Conservation (phyloP, 192 early-diverging fungal species). For the Coemansia sp. region DNA sequence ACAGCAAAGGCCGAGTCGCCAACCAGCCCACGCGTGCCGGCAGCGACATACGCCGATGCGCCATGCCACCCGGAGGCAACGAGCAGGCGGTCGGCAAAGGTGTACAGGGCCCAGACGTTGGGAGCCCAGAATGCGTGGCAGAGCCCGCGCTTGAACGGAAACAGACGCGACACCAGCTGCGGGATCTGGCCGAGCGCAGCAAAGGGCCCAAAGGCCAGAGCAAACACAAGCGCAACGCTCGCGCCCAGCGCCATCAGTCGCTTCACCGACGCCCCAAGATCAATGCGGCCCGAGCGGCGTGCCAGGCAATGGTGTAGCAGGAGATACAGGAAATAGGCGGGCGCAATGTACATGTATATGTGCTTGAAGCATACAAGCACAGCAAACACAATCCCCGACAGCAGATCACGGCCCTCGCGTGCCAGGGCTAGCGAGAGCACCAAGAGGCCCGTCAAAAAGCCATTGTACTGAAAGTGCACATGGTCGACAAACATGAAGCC, state of each 20-base stretch:
- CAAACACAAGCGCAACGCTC: conserved; percentile 66
- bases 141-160: conserved; percentile 95
- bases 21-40: conserved; percentile 86
- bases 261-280: conserved; percentile 7
- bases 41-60: conserved; percentile 11
- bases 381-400: conserved; percentile 74
- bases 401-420: conserved; percentile 54
- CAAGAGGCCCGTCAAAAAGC: conserved; percentile 83
- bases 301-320: conserved; percentile 72
- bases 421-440: conserved; percentile 73
- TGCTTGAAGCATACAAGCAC: conserved; percentile 94
- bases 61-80: conserved; percentile 2
- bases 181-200: conserved; percentile 62
- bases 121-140: conserved; percentile 97
- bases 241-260: conserved; percentile 63
- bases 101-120: conserved; percentile 96
- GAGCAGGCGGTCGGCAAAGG: conserved; percentile 70
- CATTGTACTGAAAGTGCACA: conserved; percentile 99
- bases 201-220: conserved; percentile 81
- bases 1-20: conserved; percentile 83
- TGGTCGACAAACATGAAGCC: conserved; percentile 86
- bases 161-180: conserved; percentile 77
- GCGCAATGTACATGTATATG: conserved; percentile 88
- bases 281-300: not conserved
- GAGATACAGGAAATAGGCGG: conserved; percentile 91